phyloP scores from a whole-genome alignment of 192 early-diverging fungal genomes.

The Spinellus fusiger region DNA sequence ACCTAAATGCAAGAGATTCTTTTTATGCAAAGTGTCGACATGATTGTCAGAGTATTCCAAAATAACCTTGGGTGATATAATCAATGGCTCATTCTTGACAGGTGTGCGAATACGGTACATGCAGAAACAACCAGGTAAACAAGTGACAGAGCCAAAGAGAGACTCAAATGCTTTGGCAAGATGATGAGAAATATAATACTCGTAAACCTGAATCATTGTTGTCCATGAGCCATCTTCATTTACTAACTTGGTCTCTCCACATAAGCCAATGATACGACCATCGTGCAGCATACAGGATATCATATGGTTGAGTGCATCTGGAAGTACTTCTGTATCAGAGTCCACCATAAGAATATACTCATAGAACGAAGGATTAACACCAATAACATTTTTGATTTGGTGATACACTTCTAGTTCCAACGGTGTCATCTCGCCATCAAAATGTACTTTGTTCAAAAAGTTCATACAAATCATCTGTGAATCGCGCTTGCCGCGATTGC shows the following conservation, averaged over 20 bases:
- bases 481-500: constrained; percentile 98
- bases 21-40: constrained; percentile 96
- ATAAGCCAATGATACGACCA: constrained; percentile 86
- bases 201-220: constrained; percentile 99
- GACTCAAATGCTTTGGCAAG: constrained; percentile 97
- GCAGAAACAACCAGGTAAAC: constrained; percentile 98
- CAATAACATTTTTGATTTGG: constrained; percentile 99
- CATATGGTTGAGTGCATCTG: constrained; percentile 89
- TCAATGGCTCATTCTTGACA: constrained; percentile 82
- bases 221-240: constrained; percentile 93
- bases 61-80: constrained; percentile 85
- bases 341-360: constrained; percentile 98
- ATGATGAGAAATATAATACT: constrained; percentile 98
- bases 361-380: constrained; percentile 92
- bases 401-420: constrained; percentile 97
- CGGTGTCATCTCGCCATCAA: constrained; percentile 88
- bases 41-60: constrained; percentile 89
- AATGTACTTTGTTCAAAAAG: constrained; percentile 96
- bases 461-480: constrained; percentile 98
- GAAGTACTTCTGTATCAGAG: constrained; percentile 90
- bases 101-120: constrained; percentile 97
- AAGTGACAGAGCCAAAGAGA: constrained; percentile 94
- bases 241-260: constrained; percentile 91
- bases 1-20: constrained; percentile 96
- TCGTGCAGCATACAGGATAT: constrained; percentile 89